Evolutionary conservation across 768 basidiomycete genomes (phyloP), one percentile per base, ranked within the genome.

Genomic region (Leccinum subgranulosum): DNA sequence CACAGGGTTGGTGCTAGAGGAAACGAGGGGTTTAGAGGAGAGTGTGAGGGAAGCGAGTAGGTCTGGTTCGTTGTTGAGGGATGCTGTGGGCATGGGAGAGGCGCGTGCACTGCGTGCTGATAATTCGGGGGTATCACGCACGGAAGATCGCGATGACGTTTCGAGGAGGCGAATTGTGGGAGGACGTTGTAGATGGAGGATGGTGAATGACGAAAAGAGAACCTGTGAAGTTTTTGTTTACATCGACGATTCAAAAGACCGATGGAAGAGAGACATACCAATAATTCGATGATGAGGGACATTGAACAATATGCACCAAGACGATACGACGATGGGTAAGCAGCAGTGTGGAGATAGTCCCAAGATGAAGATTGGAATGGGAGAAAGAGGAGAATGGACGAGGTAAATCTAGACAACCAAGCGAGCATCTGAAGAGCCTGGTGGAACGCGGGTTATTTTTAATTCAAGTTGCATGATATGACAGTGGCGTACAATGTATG

Each of bases 151-250:
- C 49, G 63, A 41, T n/a, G 79, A 77, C 8, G 83, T 80, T 64
- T 87, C 81, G 47, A 90, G 79, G 25, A 92, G 81, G 46, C 87
- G 85, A 51, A 92, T 84, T 2, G 82, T 66, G 10, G 90, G 88
- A 1, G 90, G 87, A 17, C 81, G 84, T 57, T 86, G 85, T 6
- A 91, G 68, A 36, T 80, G 83, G 33, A 92, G 75, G 15, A 82
- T 75, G 50, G 78, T 74, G 56, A 76, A 80, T 4, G 86, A 89
- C 31, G 74, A 66, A 11, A 75, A 62, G 54, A 81, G 73, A 46
- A 81, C 74, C 90, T 91, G 27, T 91, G 29, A n/a, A n/a, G n/a
- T 51, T 47, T 51, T 48, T 11, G 54, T 54, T 57, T 54, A 29
- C 33, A 31, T 62, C 19, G 49, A 49, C 43, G 6, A 27, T 2